Conservation (phyloP, 805 yeast genomes). For the Yarrowia sp. region DNA sequence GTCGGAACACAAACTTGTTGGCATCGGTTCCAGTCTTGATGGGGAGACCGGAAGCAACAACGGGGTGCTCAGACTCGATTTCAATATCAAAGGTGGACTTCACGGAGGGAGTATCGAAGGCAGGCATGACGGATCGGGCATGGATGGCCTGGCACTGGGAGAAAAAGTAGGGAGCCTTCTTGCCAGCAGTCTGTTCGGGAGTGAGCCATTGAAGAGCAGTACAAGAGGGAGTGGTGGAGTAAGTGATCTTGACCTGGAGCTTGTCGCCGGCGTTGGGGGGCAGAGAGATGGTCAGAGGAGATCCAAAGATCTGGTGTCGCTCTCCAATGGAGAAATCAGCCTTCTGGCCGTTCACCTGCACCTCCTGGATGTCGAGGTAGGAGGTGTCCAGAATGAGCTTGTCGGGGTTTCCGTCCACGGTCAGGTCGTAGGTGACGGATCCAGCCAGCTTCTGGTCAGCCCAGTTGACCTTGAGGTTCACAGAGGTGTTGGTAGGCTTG, state of each 20-base stretch:
- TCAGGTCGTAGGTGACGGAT: constrained; percentile 57
- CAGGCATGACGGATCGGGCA: constrained; percentile 85
- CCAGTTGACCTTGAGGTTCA: constrained; percentile 65
- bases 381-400: constrained; percentile 73
- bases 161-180: constrained; percentile 72
- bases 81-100: constrained; percentile 68
- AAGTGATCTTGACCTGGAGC: constrained; percentile 53
- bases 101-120: constrained; percentile 88
- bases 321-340: constrained; percentile 47
- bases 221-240: constrained; percentile 73
- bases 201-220: constrained; percentile 88
- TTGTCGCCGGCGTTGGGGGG: constrained; percentile 39
- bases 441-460: constrained; percentile 62
- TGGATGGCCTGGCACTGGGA: constrained; percentile 94
- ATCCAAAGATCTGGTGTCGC: constrained; percentile 54
- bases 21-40: constrained; percentile 38
- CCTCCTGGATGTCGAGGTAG: constrained; percentile 57
- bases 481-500: constrained; percentile 58
- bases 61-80: constrained; percentile 69
- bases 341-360: constrained; percentile 55
- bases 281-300: constrained; percentile 51
- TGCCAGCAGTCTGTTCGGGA: constrained; percentile 76
- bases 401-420: constrained; percentile 43
- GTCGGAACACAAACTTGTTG: constrained; percentile 61
- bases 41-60: constrained; percentile 69